Evolutionary conservation across 345 rosid species (phyloP).

Genomic region (Pelargonium nanum): DNA sequence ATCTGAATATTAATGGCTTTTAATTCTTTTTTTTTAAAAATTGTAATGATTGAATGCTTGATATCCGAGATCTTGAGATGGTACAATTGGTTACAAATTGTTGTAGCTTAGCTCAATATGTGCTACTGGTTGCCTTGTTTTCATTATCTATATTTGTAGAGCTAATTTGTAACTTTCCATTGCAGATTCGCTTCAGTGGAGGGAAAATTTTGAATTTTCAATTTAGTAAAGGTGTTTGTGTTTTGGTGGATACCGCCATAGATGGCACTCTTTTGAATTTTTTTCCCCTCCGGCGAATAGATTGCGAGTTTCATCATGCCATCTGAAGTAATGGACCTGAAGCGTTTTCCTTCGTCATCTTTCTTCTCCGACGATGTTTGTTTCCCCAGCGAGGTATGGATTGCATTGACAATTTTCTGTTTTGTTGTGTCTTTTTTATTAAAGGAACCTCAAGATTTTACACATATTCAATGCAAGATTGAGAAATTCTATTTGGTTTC

Average conservation of each 20-base stretch:
- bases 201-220: background rate
- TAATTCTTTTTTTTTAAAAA: background rate
- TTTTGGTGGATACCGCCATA: no score
- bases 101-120: no score
- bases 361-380: slow-evolving; percentile 13
- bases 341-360: slow-evolving; percentile 25
- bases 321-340: slow-evolving; percentile 23
- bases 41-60: background rate
- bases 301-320: slow-evolving; percentile 22
- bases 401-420: no score
- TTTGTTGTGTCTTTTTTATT: no score
- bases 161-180: background rate
- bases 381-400: background rate
- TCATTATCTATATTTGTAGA: background rate
- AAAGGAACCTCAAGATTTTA: background rate
- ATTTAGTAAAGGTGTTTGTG: background rate
- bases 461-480: no score
- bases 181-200: background rate
- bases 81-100: no score
- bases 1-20: background rate
- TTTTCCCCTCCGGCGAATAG: background rate
- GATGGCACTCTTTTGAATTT: slow-evolving; percentile 2
- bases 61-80: background rate
- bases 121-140: no score
- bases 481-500: background rate